These are phyloP conservation scores for Rhizophagus clarus DNA, from an alignment of 192 early-diverging fungal species.

Conservation along the genomic window DNA sequence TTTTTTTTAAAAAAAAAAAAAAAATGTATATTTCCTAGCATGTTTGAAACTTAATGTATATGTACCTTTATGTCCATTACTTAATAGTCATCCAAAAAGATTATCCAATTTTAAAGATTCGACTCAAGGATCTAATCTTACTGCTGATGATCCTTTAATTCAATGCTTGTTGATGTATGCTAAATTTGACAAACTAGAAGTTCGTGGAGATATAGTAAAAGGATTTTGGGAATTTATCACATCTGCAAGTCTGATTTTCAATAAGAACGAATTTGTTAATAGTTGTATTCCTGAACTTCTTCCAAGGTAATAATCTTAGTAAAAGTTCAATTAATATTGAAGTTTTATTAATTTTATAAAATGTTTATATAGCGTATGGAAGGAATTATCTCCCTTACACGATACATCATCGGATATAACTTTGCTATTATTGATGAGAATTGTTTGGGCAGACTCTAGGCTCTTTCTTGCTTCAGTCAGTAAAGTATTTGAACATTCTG, in stretches of 20 bases:
- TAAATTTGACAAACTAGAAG: constrained; percentile 39
- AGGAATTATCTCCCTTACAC: constrained; percentile 46
- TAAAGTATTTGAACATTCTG: constrained; percentile 45
- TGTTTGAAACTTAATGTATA: not conserved
- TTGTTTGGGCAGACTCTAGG: constrained; percentile 39
- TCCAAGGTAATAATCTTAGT: constrained; percentile 44
- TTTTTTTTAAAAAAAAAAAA: no score
- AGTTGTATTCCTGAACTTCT: constrained; percentile 50
- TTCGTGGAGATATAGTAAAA: constrained; percentile 49
- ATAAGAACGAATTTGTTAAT: constrained; percentile 49
- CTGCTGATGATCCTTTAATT: constrained; percentile 37
- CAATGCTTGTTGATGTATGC: constrained; percentile 40
- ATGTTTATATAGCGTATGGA: constrained; percentile 49
- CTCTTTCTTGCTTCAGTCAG: constrained; percentile 50
- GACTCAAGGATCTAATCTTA: constrained; percentile 19
- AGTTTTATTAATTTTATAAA: not conserved
- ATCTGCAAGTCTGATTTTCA: constrained; percentile 43
- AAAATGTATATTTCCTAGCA: not conserved
- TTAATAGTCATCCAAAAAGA: constrained; percentile 9
- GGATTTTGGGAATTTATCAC: constrained; percentile 46
- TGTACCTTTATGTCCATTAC: not conserved
- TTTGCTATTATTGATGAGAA: constrained; percentile 48
- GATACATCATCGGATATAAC: constrained; percentile 47
- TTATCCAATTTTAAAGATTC: constrained; percentile 26
- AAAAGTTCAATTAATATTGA: not conserved